Evolutionary conservation across 83 land plant species (phyloP), one percentile per base, ranked within the genome.

Genomic region (Picea abies): DNA sequence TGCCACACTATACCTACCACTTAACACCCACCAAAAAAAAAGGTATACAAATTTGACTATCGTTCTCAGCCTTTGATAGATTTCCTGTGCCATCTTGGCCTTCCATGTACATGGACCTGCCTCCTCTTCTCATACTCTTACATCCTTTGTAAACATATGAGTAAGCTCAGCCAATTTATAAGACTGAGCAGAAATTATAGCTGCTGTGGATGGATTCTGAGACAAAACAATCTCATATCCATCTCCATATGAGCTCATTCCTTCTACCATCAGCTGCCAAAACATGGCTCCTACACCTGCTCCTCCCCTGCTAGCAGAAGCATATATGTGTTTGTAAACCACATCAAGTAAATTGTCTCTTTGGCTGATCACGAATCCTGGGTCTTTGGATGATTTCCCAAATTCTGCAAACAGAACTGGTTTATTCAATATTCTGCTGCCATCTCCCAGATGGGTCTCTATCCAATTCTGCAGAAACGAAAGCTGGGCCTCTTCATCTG

Each of bases 221-320:
- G n/a, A n/a, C n/a, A 91, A 49, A 14, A 89, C 78, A 20, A 91
- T 89, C 87, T 89, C 91, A 80, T 91, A 91, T 19, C 93, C 93
- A 80, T 91, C 93, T 44, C 61, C 62, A 62, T 81, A 87, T 6
- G 91, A 65, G 4, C 87, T 87, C 93, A 91, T 89, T 15, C 83
- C 89, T 76, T 89, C 79, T 10, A 87, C 89, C 87, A 91, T 14
- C 49, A 91, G 10, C 44, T 91, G 93, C 93, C 93, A 91, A 3
- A 91, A 87, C 26, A 85, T 47, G 4, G 26, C 80, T 12, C 87
- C 87, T 22, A 64, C 76, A 72, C 84, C 70, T 5, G 32, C 73
- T 22, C 81, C 84, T 58, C 6, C 29, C n/a, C 65, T 25, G 3
- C 81, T 84, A 62, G 84, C 78, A 22, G 37, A 52, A 22, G 62